Evolutionary conservation across 2,329 filamentous ascomycete genomes (phyloP), one percentile per base, ranked within the genome.

Genomic region (Myrmaecium sp.): DNA sequence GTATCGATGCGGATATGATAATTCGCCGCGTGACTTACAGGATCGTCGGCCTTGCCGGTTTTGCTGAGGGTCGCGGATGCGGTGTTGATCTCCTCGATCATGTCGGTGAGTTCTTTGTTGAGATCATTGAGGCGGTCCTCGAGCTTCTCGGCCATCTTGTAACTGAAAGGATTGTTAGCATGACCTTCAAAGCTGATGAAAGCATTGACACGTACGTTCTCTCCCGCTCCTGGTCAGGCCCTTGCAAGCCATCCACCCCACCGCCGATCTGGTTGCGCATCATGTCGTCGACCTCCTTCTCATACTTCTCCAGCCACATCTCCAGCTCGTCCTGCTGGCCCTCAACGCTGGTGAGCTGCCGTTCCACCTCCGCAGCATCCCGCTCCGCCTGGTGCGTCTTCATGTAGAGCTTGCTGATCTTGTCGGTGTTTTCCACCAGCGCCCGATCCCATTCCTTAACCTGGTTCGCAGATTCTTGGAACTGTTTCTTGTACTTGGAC

Each of bases 81-180:
- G 39, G 75, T 72, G 49, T 98, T 98, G 48, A 98, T 92, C 54
- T 95, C 89, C 47, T 92, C 84, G 41, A 98, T 92, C 83, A 98
- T 95, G 56, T 82, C 86, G 25, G 72, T 74, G 35, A 98, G 62
- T 47, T 93, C 83, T 47, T 82, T 80, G 45, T 82, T 83, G 71
- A 95, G 91, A 41, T 92, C 83, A 31, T 92, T 84, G 36, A 98
- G 62, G 37, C 81, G 73, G 46, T 92, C 81, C 7, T 82, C 82
- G 36, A 94, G 66, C 52, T 82, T 89, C 62, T 98, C 89, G 2
- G 89, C 89, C 27, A 91, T 62, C 64, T 93, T 91, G 60, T 95
- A 74, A 17, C 65, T 69, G 38, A 27, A 28, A 9, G 9, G 13
- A 6, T 11, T 22, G 36, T 54, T 27, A 53, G 41, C 23, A 30